These are phyloP conservation scores for Cladobotryum mycophilum DNA, from an alignment of 2,329 filamentous ascomycete species.

Conservation along the genomic window DNA sequence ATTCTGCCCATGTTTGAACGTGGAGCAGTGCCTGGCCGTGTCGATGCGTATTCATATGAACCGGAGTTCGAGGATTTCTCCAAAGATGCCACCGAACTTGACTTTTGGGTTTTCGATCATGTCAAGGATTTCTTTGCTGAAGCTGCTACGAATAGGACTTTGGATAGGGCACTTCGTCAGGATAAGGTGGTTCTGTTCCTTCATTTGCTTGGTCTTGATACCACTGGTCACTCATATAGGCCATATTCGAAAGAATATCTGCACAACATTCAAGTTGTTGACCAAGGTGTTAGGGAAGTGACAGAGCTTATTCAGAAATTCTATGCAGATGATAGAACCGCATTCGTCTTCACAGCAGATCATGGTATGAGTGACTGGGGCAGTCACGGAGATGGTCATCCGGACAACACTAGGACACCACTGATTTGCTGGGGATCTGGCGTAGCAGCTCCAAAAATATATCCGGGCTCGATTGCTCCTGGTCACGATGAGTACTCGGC, in stretches of 20 bases:
- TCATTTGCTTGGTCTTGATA: conserved; percentile 88
- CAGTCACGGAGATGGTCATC: conserved; percentile 97
- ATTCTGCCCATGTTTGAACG: conserved; percentile 96
- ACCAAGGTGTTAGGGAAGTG: conserved; percentile 81
- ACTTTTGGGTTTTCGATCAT: conserved; percentile 92
- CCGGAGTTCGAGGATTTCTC: conserved; percentile 88
- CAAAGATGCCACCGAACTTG: conserved; percentile 70
- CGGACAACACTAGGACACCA: conserved; percentile 92
- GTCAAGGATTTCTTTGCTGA: conserved; percentile 81
- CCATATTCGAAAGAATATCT: conserved; percentile 96
- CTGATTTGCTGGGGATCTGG: conserved; percentile 92
- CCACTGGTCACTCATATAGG: conserved; percentile 75
- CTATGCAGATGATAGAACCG: conserved; percentile 77
- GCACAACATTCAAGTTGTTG: conserved; percentile 89
- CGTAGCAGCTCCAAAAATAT: conserved; percentile 65
- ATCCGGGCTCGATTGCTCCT: conserved; percentile 51
- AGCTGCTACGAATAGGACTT: conserved; percentile 68
- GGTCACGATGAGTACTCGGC: conserved; percentile 90
- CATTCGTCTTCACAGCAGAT: conserved; percentile 95
- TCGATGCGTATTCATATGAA: conserved; percentile 81
- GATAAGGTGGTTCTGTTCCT: conserved; percentile 94
- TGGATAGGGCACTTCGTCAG: conserved; percentile 65
- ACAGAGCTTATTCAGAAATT: conserved; percentile 77
- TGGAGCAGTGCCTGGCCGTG: conserved; percentile 79
- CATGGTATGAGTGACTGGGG: conserved; percentile 99